Conservation (phyloP, 2,329 filamentous ascomycete species). For the Pseudocercospora eumusae region DNA sequence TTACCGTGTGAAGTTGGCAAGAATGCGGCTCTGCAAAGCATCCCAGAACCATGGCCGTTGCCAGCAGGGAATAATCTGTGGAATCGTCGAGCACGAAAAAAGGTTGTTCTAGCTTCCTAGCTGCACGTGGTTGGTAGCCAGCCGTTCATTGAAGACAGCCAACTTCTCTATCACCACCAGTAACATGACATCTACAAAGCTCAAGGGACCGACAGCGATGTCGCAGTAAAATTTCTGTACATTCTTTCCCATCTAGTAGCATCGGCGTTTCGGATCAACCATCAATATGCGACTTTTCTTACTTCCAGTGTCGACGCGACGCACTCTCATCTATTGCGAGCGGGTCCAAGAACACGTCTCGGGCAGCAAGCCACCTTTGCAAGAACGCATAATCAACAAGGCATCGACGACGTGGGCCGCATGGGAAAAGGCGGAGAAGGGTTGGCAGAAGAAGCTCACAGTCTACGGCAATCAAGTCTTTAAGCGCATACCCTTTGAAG, state of each 20-base stretch:
- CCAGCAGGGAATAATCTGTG: neutral
- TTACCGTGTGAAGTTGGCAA: slow-evolving; percentile 5
- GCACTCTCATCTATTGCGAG: slow-evolving; percentile 90
- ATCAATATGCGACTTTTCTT: slow-evolving; percentile 83
- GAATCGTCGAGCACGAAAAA: neutral
- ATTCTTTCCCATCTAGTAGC: neutral
- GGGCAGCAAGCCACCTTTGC: slow-evolving; percentile 56
- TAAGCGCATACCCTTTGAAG: slow-evolving; percentile 87
- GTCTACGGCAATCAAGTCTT: slow-evolving; percentile 83
- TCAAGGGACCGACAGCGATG: slow-evolving; percentile 3
- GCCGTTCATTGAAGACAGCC: slow-evolving; percentile 7
- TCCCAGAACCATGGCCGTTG: neutral
- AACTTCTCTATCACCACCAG: neutral
- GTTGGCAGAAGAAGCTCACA: slow-evolving; percentile 87
- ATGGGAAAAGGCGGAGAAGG: slow-evolving; percentile 72
- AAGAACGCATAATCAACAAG: slow-evolving; percentile 70
- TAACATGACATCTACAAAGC: neutral
- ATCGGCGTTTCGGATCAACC: neutral
- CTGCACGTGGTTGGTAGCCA: slow-evolving; percentile 16
- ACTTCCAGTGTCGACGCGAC: slow-evolving; percentile 85
- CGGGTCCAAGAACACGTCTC: slow-evolving; percentile 53
- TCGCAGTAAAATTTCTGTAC: slow-evolving; percentile 2
- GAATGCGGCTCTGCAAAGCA: slow-evolving; percentile 8
- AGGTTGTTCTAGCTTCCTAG: slow-evolving; percentile 13
- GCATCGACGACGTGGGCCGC: slow-evolving; percentile 76